Evolutionary conservation across 306 rosid species (phyloP), one percentile per base, ranked within the genome.

Genomic region (Pyrus pyrifolia): DNA sequence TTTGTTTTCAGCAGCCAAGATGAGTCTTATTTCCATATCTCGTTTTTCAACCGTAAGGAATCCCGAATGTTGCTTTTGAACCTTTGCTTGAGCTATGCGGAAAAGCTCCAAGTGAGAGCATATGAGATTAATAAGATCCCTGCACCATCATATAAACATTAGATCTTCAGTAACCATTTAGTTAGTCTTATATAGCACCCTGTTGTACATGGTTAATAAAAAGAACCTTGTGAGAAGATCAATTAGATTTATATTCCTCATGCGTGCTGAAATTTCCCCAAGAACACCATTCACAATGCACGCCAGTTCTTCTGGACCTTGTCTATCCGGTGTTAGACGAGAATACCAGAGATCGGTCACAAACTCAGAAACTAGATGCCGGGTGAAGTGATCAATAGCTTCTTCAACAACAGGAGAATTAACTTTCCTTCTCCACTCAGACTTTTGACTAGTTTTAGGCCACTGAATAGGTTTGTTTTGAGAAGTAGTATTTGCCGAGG

Each of bases 271-370:
- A 81, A 96, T 81, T 83, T 92, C 97, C 75, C 97, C 98, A 82
- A 96, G 80, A 68, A 84, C 97, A 30, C 90, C 84, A 82, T 91
- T 96, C 17, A 96, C 67, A 68, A 89, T 83, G 79, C 83, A 81
- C 73, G 82, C 91, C 42, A 96, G 83, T 87, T 96, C 99, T 85
- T 92, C 99, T 0, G 99, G 99, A 78, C 87, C 99, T 82, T 96
- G 96, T 85, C 66, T 87, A 77, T 96, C 99, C 23, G 96, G 99
- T 71, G 99, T 96, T 80, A 96, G 68, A 45, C 87, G 87, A 78
- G 96, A 88, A 83, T 96, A 96, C 99, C 99, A 96, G 67, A 91
- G 93, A 81, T 92, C 90, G 33, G 93, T 88, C 74, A 96, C 92
- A 97, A 94, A 96, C 88, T 96, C 99, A 52, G 97, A 89, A 83